Conservation (phyloP, 2,329 filamentous ascomycete genomes). For the Cadophora luteo-olivacea region DNA sequence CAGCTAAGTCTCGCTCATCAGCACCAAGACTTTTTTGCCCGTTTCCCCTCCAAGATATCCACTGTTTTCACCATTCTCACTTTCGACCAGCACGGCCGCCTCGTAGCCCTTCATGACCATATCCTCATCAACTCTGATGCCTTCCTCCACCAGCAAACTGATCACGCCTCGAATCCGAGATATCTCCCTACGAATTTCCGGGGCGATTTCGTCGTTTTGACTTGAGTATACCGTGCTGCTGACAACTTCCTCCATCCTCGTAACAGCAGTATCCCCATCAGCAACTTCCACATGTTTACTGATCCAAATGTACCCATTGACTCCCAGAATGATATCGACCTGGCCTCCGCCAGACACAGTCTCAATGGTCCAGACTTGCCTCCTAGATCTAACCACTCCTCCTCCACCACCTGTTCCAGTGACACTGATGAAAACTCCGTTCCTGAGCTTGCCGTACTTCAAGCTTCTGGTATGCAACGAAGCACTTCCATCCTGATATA, state of each 20-base stretch:
- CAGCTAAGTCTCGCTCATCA: constrained; percentile 38
- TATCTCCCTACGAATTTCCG: constrained; percentile 85
- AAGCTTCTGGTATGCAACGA: constrained; percentile 87
- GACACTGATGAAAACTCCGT: constrained; percentile 87
- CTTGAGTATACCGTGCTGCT: constrained; percentile 89
- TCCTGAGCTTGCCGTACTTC: constrained; percentile 94
- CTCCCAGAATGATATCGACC: constrained; percentile 87
- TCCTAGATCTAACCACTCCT: constrained; percentile 81
- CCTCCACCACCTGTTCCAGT: constrained; percentile 78
- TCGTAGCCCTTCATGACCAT: constrained; percentile 84
- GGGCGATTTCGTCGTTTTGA: constrained; percentile 86
- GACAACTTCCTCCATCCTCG: constrained; percentile 85
- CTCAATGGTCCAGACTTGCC: constrained; percentile 87
- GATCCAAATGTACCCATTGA: constrained; percentile 98
- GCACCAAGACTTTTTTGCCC: constrained; percentile 43
- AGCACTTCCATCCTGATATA: constrained; percentile 86
- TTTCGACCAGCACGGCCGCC: constrained; percentile 76
- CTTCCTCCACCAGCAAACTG: constrained; percentile 80
- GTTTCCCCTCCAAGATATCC: constrained; percentile 61
- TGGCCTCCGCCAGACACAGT: constrained; percentile 61
- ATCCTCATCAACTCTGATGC: constrained; percentile 87
- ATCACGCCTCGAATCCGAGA: constrained; percentile 83
- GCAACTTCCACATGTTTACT: constrained; percentile 77
- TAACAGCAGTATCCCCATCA: constrained; percentile 63
- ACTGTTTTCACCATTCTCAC: constrained; percentile 62